Evolutionary conservation across 1,139 yeast genomes (phyloP).

Genomic region (Spencermartinsiella ligniputridi): DNA sequence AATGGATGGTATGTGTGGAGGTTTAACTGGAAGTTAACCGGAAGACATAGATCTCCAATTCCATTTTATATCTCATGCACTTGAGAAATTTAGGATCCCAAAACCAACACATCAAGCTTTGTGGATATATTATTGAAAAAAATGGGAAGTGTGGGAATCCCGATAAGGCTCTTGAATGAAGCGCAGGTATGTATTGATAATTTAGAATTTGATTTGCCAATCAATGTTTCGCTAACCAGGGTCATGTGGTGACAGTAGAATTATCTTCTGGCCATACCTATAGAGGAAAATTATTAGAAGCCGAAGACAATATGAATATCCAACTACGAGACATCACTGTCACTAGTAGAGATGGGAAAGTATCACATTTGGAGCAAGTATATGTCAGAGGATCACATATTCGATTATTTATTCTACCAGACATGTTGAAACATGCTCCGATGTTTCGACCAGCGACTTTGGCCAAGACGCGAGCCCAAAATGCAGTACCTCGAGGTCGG

Average conservation of each 20-base stretch:
- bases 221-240: constrained; percentile 47
- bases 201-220: neutral
- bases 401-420: constrained; percentile 81
- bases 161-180: constrained; percentile 81
- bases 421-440: constrained; percentile 76
- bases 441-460: constrained; percentile 52
- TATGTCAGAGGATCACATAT: constrained; percentile 91
- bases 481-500: constrained; percentile 21
- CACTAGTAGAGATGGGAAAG: constrained; percentile 71
- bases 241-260: constrained; percentile 82
- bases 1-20: too few species aligned
- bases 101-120: too few species aligned
- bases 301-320: constrained; percentile 90
- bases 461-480: constrained; percentile 26
- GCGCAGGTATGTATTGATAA: constrained; percentile 47
- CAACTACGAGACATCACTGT: constrained; percentile 79
- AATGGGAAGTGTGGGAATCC: constrained; percentile 48
- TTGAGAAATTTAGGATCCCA: too few species aligned
- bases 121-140: too few species aligned
- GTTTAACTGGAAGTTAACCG: too few species aligned
- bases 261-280: constrained; percentile 82
- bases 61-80: too few species aligned
- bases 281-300: constrained; percentile 76
- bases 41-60: too few species aligned
- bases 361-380: constrained; percentile 76